A percentile compares a stretch with the other conserved stretches of the same genome.
These are phyloP conservation scores for Truncatella angustata DNA, from an alignment of 2,329 filamentous ascomycete species.

Conservation along the genomic window DNA sequence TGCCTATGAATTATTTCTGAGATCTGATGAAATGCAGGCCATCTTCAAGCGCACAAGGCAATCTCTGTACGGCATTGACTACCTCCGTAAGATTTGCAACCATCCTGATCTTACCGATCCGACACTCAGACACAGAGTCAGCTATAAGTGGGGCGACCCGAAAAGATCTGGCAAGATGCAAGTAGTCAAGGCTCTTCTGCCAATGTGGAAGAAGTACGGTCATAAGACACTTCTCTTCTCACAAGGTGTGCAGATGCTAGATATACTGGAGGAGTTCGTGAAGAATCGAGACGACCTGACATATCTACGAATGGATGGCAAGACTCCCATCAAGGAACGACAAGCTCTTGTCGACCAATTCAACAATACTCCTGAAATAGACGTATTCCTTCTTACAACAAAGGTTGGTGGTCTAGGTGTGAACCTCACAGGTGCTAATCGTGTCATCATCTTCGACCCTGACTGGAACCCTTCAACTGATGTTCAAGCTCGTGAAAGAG, in stretches of 20 bases:
- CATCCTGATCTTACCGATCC: slow-evolving; percentile 86
- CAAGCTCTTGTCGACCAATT: slow-evolving; percentile 90
- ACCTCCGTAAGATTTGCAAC: slow-evolving; percentile 94
- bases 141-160: slow-evolving; percentile 75
- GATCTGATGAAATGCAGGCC: slow-evolving; percentile 79
- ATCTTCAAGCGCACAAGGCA: slow-evolving; percentile 75
- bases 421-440: slow-evolving; percentile 90
- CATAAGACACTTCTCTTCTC: slow-evolving; percentile 94
- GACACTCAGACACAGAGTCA: slow-evolving; percentile 49
- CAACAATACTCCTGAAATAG: slow-evolving; percentile 74
- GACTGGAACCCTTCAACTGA: slow-evolving; percentile 99
- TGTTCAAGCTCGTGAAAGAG: slow-evolving; percentile 88
- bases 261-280: slow-evolving; percentile 86
- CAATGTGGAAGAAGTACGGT: slow-evolving; percentile 84
- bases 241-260: slow-evolving; percentile 91
- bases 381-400: slow-evolving; percentile 92
- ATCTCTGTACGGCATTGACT: slow-evolving; percentile 85
- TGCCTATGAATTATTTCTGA: slow-evolving; percentile 78
- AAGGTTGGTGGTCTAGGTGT: slow-evolving; percentile 93
- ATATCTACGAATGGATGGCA: slow-evolving; percentile 90
- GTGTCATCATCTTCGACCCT: slow-evolving; percentile 97
- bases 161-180: slow-evolving; percentile 93
- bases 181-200: slow-evolving; percentile 82
- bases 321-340: slow-evolving; percentile 83
- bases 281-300: slow-evolving; percentile 64